phyloP scores from a whole-genome alignment of 805 yeast species.

The Candida sithepensis region DNA sequence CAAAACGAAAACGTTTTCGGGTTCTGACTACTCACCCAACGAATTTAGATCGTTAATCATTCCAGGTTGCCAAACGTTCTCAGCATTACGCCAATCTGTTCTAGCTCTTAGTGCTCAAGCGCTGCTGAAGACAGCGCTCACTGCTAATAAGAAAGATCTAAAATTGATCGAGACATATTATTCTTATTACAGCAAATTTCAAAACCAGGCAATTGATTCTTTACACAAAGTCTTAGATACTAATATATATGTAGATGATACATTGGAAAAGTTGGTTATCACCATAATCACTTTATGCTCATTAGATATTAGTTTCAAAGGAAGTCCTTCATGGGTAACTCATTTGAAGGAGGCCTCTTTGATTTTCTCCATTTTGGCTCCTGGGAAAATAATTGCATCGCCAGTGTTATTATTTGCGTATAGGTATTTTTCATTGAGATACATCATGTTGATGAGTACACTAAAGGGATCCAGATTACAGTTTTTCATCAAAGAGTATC shows the following conservation, averaged over 20 bases:
- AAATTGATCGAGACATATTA: constrained; percentile 1
- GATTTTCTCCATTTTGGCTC: constrained; percentile 19
- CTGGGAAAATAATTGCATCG: constrained; percentile 13
- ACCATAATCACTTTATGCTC: constrained; percentile 25
- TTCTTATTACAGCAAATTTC: constrained; percentile 16
- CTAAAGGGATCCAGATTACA: constrained; percentile 12
- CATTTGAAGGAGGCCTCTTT: constrained; percentile 25
- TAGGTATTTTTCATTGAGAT: constrained; percentile 25
- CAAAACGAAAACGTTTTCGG: constrained; percentile 17
- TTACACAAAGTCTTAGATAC: constrained; percentile 24
- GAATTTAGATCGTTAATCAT: constrained; percentile 22
- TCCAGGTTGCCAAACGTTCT: constrained; percentile 17
- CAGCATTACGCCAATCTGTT: constrained; percentile 17
- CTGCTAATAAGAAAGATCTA: neutral
- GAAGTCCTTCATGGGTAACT: constrained; percentile 23
- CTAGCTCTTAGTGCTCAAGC: constrained; percentile 22
- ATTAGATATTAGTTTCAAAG: constrained; percentile 26
- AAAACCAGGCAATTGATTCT: constrained; percentile 25
- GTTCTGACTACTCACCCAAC: constrained; percentile 12
- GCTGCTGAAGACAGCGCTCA: constrained; percentile 10
- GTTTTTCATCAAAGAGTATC: constrained; percentile 9
- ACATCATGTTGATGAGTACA: constrained; percentile 24
- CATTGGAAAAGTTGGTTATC: constrained; percentile 22
- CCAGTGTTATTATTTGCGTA: constrained; percentile 24
- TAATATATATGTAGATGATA: constrained; percentile 14